Conservation (phyloP, 1,139 yeast species). For the Debaryomyces udenii region DNA sequence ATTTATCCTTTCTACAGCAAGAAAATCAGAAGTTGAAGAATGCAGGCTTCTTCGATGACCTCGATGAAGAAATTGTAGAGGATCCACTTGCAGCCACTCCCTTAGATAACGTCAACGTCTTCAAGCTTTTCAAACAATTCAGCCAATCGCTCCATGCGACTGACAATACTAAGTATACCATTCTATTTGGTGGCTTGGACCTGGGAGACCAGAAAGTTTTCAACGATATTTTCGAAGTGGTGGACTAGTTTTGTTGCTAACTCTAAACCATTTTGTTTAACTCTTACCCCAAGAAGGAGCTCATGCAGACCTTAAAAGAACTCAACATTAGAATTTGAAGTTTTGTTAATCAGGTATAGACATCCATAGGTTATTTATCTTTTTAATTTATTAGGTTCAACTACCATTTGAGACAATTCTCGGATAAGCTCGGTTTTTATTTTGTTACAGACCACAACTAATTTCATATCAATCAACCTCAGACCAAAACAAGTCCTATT, state of each 20-base stretch:
- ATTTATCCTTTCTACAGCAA: constrained; percentile 45
- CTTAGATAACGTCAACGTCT: constrained; percentile 72
- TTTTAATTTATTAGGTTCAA: no score
- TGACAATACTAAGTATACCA: constrained; percentile 15
- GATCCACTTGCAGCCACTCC: constrained; percentile 83
- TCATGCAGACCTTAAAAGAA: no score
- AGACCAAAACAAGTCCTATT: no score
- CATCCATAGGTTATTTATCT: no score
- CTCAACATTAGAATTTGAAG: no score
- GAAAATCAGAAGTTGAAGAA: constrained; percentile 45
- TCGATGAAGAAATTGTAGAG: constrained; percentile 63
- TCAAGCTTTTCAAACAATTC: constrained; percentile 28
- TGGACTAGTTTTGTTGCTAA: not conserved
- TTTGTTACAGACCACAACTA: no score
- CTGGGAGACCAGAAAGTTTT: constrained; percentile 13
- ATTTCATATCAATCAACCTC: no score
- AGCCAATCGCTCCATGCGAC: constrained; percentile 13
- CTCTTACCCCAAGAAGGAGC: no score
- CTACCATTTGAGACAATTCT: no score
- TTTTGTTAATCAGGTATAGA: not conserved
- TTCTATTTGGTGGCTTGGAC: constrained; percentile 17
- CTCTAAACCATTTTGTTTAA: not conserved
- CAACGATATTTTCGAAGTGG: constrained; percentile 14
- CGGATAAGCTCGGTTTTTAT: no score
- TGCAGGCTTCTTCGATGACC: constrained; percentile 38